Evolutionary conservation across 352 stramenopile species (phyloP).

Genomic region (Globisporangium parvum): DNA sequence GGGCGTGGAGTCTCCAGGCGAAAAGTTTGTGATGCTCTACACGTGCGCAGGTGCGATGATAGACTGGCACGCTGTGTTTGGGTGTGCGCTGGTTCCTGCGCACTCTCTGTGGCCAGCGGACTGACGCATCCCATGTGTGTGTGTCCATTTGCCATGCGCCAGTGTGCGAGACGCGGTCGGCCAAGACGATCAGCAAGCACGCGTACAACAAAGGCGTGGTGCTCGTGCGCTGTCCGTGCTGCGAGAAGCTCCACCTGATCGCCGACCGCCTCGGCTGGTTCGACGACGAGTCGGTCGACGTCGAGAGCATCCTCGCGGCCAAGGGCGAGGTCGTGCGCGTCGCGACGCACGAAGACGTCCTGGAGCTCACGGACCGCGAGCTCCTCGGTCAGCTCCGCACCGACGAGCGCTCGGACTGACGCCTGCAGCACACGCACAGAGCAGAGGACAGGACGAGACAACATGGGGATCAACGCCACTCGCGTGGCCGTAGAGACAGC

Average conservation of each 20-base stretch:
- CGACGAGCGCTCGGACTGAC: slow-evolving; percentile 15
- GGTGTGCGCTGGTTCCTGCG: no score
- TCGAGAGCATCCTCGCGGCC: slow-evolving; percentile 76
- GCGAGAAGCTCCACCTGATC: slow-evolving; percentile 98
- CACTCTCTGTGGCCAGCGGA: neutral
- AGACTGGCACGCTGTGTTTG: neutral
- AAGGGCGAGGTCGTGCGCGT: slow-evolving; percentile 74
- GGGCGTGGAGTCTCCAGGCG: slow-evolving; percentile 72
- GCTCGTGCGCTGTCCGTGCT: slow-evolving; percentile 95
- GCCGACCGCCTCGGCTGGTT: slow-evolving; percentile 93
- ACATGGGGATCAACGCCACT: neutral
- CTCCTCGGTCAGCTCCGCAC: slow-evolving; percentile 40
- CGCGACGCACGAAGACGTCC: slow-evolving; percentile 69
- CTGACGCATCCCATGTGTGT: neutral
- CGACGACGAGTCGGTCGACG: slow-evolving; percentile 86
- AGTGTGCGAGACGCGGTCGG: slow-evolving; percentile 96
- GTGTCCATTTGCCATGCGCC: neutral
- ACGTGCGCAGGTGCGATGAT: slow-evolving; percentile 77
- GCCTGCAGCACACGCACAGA: no score
- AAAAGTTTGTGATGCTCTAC: slow-evolving; percentile 98
- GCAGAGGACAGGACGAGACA: no score
- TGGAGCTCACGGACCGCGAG: slow-evolving; percentile 78
- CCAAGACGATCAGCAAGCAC: slow-evolving; percentile 97
- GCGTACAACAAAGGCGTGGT: slow-evolving; percentile 98
- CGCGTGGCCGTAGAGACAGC: neutral